These are phyloP conservation scores for Taiozyma onychis DNA, from an alignment of 1,139 yeast species.

Conservation along the genomic window DNA sequence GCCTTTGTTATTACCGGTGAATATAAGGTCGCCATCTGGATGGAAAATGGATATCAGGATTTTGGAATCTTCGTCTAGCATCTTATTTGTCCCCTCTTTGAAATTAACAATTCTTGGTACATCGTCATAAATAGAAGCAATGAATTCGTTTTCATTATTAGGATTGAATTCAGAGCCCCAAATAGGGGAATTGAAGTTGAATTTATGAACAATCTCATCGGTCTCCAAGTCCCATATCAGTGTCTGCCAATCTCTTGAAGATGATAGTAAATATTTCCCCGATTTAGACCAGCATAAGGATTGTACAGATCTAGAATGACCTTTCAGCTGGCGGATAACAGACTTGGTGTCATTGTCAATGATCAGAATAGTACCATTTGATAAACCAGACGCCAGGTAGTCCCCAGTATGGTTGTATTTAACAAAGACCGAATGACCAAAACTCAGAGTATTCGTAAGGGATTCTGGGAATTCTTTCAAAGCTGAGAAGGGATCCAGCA, in stretches of 20 bases:
- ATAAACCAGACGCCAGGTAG: slow-evolving; percentile 80
- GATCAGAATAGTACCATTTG: slow-evolving; percentile 73
- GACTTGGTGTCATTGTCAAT: slow-evolving; percentile 65
- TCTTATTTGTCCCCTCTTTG: slow-evolving; percentile 24
- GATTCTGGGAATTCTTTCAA: slow-evolving; percentile 92
- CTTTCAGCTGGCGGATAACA: slow-evolving; percentile 45
- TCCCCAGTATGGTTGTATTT: slow-evolving; percentile 76
- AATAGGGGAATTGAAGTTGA: slow-evolving; percentile 61
- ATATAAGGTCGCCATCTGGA: slow-evolving; percentile 34
- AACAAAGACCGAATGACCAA: slow-evolving; percentile 72
- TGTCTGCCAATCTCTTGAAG: slow-evolving; percentile 84
- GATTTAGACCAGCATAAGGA: slow-evolving; percentile 73
- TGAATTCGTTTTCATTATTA: slow-evolving; percentile 41
- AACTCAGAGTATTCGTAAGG: slow-evolving; percentile 56
- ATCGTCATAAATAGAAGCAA: slow-evolving; percentile 51
- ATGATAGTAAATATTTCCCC: slow-evolving; percentile 65
- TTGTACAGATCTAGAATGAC: slow-evolving; percentile 72
- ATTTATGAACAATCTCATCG: slow-evolving; percentile 37
- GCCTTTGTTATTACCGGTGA: slow-evolving; percentile 79
- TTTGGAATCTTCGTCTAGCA: slow-evolving; percentile 22
- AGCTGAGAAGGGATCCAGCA: slow-evolving; percentile 88
- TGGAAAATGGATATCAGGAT: slow-evolving; percentile 28
- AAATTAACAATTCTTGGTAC: slow-evolving; percentile 25
- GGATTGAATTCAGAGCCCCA: slow-evolving; percentile 68
- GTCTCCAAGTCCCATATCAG: slow-evolving; percentile 72